phyloP scores from a whole-genome alignment of 345 rosid species.

The Syzygium jambos region DNA sequence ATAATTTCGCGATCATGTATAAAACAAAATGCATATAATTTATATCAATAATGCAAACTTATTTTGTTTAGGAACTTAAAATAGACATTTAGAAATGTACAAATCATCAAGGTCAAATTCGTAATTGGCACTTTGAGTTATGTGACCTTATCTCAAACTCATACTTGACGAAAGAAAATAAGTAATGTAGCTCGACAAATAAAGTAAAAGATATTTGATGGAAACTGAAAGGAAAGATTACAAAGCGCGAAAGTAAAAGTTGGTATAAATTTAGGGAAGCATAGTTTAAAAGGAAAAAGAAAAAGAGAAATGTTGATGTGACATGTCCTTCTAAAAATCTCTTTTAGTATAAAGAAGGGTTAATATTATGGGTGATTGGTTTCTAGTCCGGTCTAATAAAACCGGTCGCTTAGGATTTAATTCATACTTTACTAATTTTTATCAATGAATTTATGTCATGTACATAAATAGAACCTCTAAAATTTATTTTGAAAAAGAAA shows the following conservation, averaged over 20 bases:
- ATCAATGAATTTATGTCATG: not conserved
- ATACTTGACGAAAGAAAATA: too few relatives aligned
- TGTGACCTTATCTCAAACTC: too few relatives aligned
- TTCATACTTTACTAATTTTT: too few relatives aligned
- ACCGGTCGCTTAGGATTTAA: too few relatives aligned
- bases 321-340: not conserved
- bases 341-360: not conserved
- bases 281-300: not conserved
- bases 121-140: too few relatives aligned
- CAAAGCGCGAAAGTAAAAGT: not conserved
- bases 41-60: not conserved
- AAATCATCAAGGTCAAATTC: not conserved
- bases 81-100: not conserved
- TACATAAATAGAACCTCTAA: not conserved
- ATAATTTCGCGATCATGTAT: not conserved
- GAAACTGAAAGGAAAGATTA: not conserved
- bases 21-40: rapidly evolving
- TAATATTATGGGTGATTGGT: not conserved
- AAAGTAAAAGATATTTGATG: not conserved
- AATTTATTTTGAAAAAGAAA: not conserved
- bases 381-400: too few relatives aligned
- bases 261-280: not conserved
- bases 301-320: not conserved
- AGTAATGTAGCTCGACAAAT: not conserved
- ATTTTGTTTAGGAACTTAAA: too few relatives aligned